Evolutionary conservation across 2,329 filamentous ascomycete genomes (phyloP), one percentile per base, ranked within the genome.

Genomic region (Plenodomus lindquistii): DNA sequence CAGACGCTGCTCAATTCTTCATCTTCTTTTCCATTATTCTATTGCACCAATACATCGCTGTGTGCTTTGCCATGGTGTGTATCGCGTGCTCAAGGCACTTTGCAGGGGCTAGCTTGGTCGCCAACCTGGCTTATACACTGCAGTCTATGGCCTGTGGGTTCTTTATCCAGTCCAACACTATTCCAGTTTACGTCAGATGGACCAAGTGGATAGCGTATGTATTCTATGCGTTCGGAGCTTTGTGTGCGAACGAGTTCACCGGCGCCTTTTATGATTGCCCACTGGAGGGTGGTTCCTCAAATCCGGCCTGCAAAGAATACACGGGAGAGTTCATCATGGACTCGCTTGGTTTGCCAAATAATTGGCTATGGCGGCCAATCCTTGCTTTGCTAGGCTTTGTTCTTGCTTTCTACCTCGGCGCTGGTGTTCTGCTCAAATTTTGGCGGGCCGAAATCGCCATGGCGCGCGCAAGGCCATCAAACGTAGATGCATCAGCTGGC

Each of bases 111-210:
- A 88, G 84, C 60, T 66, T 92, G 19, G 84, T 90, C 39, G 87
- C 83, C 9, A 92, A 92, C 58, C 71, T 91, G 40, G 81, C 79
- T 0, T 91, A 85, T 58, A 92, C 88, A 0, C 56, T 91, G 17
- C 88, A 92, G 63, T 86, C 82, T 2, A 84, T 91, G 75, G 85
- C 85, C 0, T 90, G 87, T 54, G 88, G 88, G 1, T 91, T 86
- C 68, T 91, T 92, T 56, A 83, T 91, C 13, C 87, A 91, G 66
- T 79, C 80, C 10, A 83, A 88, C 44, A 84, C 85, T 4, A 88
- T 92, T 3, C 87, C 88, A 0, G 77, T 91, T 1, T 92, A 91
- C 59, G 83, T 90, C n/a, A 79, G 87, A 46, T 92, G 88, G 88
- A 74, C 88, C 1, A 91, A 90, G 64, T 87, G 84, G 76, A 79